Percentiles rank a stretch among this genome's conserved stretches.
phyloP scores from a whole-genome alignment of 176 grass and related monocot genomes.

The Tillandsia leiboldiana region DNA sequence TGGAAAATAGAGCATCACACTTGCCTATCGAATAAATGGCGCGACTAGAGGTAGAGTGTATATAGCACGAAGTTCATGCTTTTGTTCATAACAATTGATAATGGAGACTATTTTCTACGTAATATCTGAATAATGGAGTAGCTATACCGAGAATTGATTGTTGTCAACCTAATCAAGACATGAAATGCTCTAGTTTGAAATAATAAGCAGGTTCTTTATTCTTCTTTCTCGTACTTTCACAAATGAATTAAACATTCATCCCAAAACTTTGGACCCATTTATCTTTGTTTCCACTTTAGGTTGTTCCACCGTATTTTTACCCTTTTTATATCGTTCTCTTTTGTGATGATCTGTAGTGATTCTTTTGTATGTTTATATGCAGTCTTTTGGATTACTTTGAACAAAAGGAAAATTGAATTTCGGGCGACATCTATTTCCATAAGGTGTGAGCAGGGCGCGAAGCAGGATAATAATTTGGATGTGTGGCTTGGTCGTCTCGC shows the following conservation, averaged over 20 bases:
- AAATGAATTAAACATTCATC: no score
- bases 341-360: not conserved
- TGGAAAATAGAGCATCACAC: no score
- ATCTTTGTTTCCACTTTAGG: not conserved
- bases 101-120: not conserved
- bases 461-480: slow-evolving; percentile 30
- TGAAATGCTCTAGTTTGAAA: no score
- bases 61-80: no score
- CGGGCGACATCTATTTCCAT: slow-evolving; percentile 25
- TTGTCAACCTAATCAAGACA: no score
- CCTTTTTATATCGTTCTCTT: not conserved
- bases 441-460: slow-evolving; percentile 59
- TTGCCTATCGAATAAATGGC: no score
- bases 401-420: slow-evolving; percentile 21
- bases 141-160: not conserved
- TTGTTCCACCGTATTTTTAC: not conserved
- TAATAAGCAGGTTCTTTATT: no score
- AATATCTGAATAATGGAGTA: no score
- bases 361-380: not conserved
- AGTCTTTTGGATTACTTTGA: slow-evolving; percentile 25
- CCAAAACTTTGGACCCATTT: no score
- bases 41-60: no score
- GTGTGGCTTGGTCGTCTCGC: slow-evolving; percentile 71
- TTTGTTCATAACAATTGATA: not conserved
- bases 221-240: no score